These are phyloP conservation scores for Ceratobasidium sp. DNA, from an alignment of 1,284 basidiomycete genomes.

Conservation along the genomic window DNA sequence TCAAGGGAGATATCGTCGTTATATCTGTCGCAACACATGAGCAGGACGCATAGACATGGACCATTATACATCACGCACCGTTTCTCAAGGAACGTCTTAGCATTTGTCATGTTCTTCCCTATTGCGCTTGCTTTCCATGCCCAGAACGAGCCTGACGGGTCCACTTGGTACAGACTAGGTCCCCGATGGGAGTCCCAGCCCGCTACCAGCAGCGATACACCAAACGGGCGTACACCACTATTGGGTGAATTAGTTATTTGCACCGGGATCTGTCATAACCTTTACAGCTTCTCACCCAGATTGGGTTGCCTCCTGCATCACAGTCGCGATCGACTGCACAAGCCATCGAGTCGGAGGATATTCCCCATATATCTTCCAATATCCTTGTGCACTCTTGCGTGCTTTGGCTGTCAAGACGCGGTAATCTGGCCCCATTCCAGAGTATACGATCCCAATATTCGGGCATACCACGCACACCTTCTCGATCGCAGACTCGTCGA, in stretches of 20 bases:
- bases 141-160: conserved; percentile 98
- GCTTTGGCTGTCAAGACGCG: conserved; percentile 92
- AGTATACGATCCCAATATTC: conserved; percentile 99
- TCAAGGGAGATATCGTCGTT: conserved; percentile 99
- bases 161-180: conserved; percentile 95
- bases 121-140: conserved; percentile 99
- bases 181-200: conserved; percentile 94
- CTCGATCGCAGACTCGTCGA: conserved; percentile 97
- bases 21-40: conserved; percentile 67
- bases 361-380: conserved; percentile 99
- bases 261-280: neutral
- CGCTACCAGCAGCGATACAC: conserved; percentile 94
- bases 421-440: conserved; percentile 99
- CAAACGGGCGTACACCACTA: conserved; percentile 97
- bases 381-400: conserved; percentile 96
- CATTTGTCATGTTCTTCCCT: conserved; percentile 99
- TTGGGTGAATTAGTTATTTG: neutral
- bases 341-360: conserved; percentile 98
- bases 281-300: conserved; percentile 73
- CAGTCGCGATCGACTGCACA: conserved; percentile 95
- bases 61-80: conserved; percentile 61
- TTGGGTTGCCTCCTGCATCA: conserved; percentile 99
- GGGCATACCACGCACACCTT: conserved; percentile 97
- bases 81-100: conserved; percentile 99
- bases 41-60: neutral